These are phyloP conservation scores for Saccharomycopsis oosterbeekiorum DNA, from an alignment of 805 yeast genomes.

Conservation along the genomic window DNA sequence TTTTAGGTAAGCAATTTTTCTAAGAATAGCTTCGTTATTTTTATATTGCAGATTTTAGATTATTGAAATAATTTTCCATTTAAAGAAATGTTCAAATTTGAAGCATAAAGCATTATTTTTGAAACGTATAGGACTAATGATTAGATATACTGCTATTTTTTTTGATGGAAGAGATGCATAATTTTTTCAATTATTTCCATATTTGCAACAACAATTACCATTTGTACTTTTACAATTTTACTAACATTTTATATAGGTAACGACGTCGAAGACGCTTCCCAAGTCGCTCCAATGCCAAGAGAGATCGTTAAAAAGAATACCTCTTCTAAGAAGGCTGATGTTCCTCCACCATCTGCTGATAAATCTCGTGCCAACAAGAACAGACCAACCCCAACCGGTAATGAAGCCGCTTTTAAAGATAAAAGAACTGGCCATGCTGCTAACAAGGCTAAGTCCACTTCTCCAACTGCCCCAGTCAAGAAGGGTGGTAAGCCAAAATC, in stretches of 20 bases:
- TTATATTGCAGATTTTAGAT: no score
- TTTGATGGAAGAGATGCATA: not conserved
- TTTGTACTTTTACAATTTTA: not conserved
- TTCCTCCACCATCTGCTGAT: conserved; percentile 73
- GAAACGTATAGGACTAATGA: no score
- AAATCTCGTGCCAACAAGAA: conserved; percentile 68
- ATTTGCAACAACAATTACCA: no score
- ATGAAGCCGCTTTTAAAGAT: conserved; percentile 78
- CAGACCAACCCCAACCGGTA: conserved; percentile 52
- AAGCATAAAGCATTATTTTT: no score
- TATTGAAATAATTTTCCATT: not conserved
- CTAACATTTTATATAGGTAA: conserved; percentile 32
- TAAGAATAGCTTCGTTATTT: not conserved
- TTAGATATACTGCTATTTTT: not conserved
- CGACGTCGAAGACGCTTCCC: conserved; percentile 76
- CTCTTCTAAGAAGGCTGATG: conserved; percentile 80
- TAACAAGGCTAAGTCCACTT: conserved; percentile 39
- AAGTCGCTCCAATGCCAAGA: conserved; percentile 41
- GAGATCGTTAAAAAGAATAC: conserved; percentile 76
- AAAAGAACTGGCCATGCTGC: conserved; percentile 60
- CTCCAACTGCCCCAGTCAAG: conserved; percentile 43
- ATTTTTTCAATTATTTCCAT: no score
- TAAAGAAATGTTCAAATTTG: no score
- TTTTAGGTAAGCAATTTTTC: conserved; percentile 38
- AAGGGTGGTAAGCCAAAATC: conserved; percentile 46